These are phyloP conservation scores for Podospora sp. DNA, from an alignment of 495 filamentous ascomycete species.

Conservation along the genomic window DNA sequence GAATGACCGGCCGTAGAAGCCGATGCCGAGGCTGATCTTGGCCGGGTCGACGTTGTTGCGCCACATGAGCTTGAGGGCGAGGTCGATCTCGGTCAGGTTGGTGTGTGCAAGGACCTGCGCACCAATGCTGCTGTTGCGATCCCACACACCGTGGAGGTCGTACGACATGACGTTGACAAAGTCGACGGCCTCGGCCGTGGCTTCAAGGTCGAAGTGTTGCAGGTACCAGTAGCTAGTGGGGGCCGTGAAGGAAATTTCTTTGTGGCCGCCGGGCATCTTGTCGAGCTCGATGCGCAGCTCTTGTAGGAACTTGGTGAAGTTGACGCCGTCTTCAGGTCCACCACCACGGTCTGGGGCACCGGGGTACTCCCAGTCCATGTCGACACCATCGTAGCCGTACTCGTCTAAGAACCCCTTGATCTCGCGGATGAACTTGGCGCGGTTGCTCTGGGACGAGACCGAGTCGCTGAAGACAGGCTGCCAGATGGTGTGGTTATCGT, in stretches of 20 bases:
- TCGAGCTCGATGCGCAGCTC: slow-evolving; percentile 35
- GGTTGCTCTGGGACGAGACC: slow-evolving; percentile 23
- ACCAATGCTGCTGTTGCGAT: slow-evolving; percentile 34
- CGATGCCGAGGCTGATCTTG: slow-evolving; percentile 52
- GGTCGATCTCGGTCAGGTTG: slow-evolving; percentile 60
- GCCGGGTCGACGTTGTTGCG: slow-evolving; percentile 45
- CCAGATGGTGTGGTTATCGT: slow-evolving; percentile 36
- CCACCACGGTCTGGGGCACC: slow-evolving; percentile 55
- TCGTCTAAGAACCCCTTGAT: slow-evolving; percentile 46
- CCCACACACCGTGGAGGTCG: slow-evolving; percentile 45
- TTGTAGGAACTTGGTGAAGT: slow-evolving; percentile 46
- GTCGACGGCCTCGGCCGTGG: slow-evolving; percentile 42
- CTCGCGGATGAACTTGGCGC: slow-evolving; percentile 44
- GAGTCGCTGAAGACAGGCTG: slow-evolving; percentile 32
- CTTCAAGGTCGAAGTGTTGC: slow-evolving; percentile 49
- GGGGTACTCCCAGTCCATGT: too few species aligned
- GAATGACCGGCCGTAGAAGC: slow-evolving; percentile 56
- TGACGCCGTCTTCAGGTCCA: slow-evolving; percentile 38
- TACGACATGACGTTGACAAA: slow-evolving; percentile 62
- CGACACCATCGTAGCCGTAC: slow-evolving; percentile 59
- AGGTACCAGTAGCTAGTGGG: slow-evolving; percentile 60
- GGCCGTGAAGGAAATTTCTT: slow-evolving; percentile 46
- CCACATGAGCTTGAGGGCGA: slow-evolving; percentile 54
- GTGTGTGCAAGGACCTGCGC: slow-evolving; percentile 48
- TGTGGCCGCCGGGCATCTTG: slow-evolving; percentile 31